Base-by-base conservation (phyloP, 495 filamentous ascomycete genomes). In the Emericellopsis terricola region DNA sequence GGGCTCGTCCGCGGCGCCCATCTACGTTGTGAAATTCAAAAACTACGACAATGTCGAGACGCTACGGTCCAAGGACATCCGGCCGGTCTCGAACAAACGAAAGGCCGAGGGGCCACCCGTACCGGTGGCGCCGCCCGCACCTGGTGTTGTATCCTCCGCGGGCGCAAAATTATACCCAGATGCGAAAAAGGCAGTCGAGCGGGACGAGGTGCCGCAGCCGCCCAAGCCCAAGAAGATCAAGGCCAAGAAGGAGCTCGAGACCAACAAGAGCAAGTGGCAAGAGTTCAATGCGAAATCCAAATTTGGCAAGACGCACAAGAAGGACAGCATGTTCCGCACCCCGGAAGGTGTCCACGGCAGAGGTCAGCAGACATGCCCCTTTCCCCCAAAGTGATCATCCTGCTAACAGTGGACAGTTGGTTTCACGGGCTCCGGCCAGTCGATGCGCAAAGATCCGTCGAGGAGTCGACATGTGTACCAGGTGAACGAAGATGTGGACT, bases 261-360 rank as follows among this genome's bases (percentile, higher is more conserved):
- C 69, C 41, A 77, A 78, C 41, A 93, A 93, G 63, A 82, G 65
- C 43, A 93, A 89, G 47, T 97, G 89, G 89, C 77, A 94, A 53
- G 78, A 86, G 44, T 97, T 91, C 50, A 73, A 69, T 26, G 62
- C 61, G 43, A 92, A 86, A 58, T 77, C 79, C 14, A 84, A 83
- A 48, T 60, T 72, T 26, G 78, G 72, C 30, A 84, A 81, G 53
- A 42, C 57, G n/a, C 47, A 50, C 29, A 84, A 81, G 58, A 94
- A 93, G 62, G 85, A 96, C 11, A 91, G 81, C 59, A 94, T 94
- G 89, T 97, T 97, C 46, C 71, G 91, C 17, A 93, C 86, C 2
- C 81, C 80, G 0, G 83, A 91, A 17, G 78, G 81, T 29, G 64
- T 87, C 9, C 70, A 82, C 43, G 84, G 81, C 30, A 67, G 83